Evolutionary conservation across 805 yeast genomes (phyloP), one percentile per base, ranked within the genome.

Genomic region (Cyberlindnera nakhonratchasimensis): DNA sequence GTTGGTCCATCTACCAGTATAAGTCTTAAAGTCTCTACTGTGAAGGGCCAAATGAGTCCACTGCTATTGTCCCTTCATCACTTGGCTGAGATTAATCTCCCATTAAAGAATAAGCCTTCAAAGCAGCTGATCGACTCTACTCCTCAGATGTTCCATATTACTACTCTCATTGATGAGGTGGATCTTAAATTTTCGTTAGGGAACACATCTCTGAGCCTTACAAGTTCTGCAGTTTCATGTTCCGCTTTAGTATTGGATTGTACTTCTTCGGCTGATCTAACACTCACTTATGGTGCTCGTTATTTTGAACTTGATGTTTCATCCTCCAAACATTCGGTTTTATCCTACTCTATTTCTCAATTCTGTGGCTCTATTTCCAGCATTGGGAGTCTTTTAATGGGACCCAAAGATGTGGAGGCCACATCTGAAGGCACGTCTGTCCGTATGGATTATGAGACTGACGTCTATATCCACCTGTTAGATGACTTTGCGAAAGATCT

Each of bases 251-350:
- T 26, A 3, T 3, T 22, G 3, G 19, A 6, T 7, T 14, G 6
- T 2, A n/a, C n/a, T 13, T 35, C 24, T 10, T 18, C 5, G 5
- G 13, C 34, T 4, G 43, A 37, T 14, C 13, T 43, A 5, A 28
- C 16, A 16, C 20, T 40, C 10, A 31, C 43, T 2, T 45, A 40
- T 19, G 43, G 43, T 5, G 46, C 49, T 17, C 29, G 28, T 6
- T 48, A 44, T 40, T 45, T 48, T 23, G 52, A 48, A 29, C 29
- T 48, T 16, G 49, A 48, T 24, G 17, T 40, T 10, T 29, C 48
- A 4, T 42, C 45, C 10, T 34, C 33, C 4, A 35, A 29, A 20
- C 36, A 34, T n/a, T 39, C 52, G 3, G 42, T 43, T 12, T n/a
- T 42, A n/a, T 40, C 42, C 14, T 48, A 45, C 35, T 42, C 48